phyloP scores from a whole-genome alignment of 2,329 filamentous ascomycete species.

The Arthroderma sp. region DNA sequence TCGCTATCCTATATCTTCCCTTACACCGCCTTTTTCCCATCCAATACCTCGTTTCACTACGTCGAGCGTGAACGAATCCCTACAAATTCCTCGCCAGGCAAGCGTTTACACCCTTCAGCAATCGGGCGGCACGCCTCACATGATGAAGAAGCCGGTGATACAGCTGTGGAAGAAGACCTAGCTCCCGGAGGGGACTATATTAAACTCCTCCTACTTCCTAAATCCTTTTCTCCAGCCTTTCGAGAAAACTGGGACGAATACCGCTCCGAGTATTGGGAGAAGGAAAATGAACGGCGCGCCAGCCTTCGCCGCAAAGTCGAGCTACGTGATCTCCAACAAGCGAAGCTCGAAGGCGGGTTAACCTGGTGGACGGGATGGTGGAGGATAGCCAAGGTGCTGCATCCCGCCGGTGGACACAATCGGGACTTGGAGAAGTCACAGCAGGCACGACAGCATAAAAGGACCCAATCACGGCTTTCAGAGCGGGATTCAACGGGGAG shows the following conservation, averaged over 20 bases:
- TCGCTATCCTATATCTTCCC: conserved; percentile 67
- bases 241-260: conserved; percentile 96
- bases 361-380: conserved; percentile 78
- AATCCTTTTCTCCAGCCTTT: conserved; percentile 89
- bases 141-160: conserved; percentile 6
- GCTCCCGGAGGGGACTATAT: conserved; percentile 83
- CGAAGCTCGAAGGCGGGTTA: conserved; percentile 56
- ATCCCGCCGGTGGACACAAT: background rate
- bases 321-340: conserved; percentile 49
- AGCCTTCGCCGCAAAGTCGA: conserved; percentile 58
- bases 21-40: conserved; percentile 50
- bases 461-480: conserved; percentile 4
- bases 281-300: conserved; percentile 78
- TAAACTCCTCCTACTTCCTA: conserved; percentile 78
- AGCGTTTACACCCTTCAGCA: background rate
- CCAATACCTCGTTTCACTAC: conserved; percentile 58
- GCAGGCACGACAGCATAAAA: conserved; percentile 16
- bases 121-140: conserved; percentile 3
- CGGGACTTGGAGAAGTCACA: conserved; percentile 18
- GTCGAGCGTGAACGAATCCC: conserved; percentile 42
- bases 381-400: conserved; percentile 17
- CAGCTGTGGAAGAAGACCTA: conserved; percentile 70
- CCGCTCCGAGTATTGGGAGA: conserved; percentile 89
- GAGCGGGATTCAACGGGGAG: conserved; percentile 3
- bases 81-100: background rate